Evolutionary conservation across 805 yeast species (phyloP).

Genomic region (Novakomyces olei): DNA sequence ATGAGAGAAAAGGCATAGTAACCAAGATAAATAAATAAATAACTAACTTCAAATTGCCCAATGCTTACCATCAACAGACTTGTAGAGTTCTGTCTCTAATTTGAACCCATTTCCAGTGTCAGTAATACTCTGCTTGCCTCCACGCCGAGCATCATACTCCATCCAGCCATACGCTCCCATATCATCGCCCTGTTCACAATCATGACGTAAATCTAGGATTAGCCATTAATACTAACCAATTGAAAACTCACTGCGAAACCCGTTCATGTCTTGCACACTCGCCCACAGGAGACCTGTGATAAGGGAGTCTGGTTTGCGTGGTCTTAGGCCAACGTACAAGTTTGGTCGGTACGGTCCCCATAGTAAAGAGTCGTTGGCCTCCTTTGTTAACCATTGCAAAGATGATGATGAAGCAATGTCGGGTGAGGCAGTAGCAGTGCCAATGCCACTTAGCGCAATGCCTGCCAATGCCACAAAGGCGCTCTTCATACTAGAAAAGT

Average conservation of each 20-base stretch:
- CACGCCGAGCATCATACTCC: conserved; percentile 65
- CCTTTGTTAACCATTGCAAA: too few relatives aligned
- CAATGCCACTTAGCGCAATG: too few relatives aligned
- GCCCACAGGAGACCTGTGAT: conserved; percentile 77
- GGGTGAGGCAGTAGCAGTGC: too few relatives aligned
- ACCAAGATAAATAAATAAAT: too few relatives aligned
- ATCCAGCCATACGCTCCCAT: conserved; percentile 65
- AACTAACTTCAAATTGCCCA: too few relatives aligned
- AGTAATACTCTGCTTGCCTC: conserved; percentile 57
- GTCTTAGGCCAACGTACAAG: conserved; percentile 65
- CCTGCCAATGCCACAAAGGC: too few relatives aligned
- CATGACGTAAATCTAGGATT: conserved; percentile 28
- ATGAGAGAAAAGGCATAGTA: neutral
- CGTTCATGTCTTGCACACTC: conserved; percentile 34
- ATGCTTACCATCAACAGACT: conserved; percentile 25
- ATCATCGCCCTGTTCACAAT: conserved; percentile 50
- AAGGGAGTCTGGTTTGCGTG: conserved; percentile 55
- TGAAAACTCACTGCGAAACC: conserved; percentile 19
- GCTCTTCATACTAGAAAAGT: too few relatives aligned
- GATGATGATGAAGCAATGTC: too few relatives aligned
- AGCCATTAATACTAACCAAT: neutral
- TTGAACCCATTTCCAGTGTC: conserved; percentile 45
- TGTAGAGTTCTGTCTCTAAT: conserved; percentile 52
- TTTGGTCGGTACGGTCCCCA: conserved; percentile 94
- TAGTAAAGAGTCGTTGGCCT: conserved; percentile 29